These are phyloP conservation scores for Trifolium dubium DNA, from an alignment of 306 rosid genomes.

Conservation along the genomic window DNA sequence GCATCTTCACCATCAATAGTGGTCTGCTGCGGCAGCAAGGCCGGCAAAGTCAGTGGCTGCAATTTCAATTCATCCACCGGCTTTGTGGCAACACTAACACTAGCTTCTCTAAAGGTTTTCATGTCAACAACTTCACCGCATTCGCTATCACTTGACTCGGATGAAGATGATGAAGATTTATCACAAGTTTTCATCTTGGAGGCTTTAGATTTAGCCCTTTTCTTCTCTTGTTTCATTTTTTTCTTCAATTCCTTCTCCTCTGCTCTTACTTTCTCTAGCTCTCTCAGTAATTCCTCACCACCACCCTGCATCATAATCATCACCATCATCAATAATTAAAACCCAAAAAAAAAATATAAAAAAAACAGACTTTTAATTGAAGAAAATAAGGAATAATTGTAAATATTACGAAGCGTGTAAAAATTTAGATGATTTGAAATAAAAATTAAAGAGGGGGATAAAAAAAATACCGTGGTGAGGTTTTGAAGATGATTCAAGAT, in stretches of 20 bases:
- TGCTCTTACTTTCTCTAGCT: conserved; percentile 55
- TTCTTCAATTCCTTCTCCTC: conserved; percentile 71
- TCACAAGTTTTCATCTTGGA: conserved; percentile 43
- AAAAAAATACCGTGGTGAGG: conserved; percentile 47
- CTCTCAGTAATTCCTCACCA: conserved; percentile 56
- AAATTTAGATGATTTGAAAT: neutral
- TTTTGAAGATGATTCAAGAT: conserved; percentile 50
- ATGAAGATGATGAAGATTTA: conserved; percentile 73
- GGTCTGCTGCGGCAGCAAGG: neutral
- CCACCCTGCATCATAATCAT: conserved; percentile 50
- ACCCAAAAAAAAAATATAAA: neutral
- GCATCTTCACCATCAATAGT: conserved; percentile 13
- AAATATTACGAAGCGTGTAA: neutral
- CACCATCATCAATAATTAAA: neutral
- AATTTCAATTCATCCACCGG: conserved; percentile 10
- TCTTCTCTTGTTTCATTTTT: conserved; percentile 61
- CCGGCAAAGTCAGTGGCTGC: conserved; percentile 5
- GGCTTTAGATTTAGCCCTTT: conserved; percentile 56
- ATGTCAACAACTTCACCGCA: conserved; percentile 56
- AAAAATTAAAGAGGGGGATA: neutral
- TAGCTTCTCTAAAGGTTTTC: conserved; percentile 45
- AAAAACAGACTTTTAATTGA: neutral
- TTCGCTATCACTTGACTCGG: conserved; percentile 78
- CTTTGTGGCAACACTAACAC: conserved; percentile 45
- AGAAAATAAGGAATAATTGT: neutral